phyloP scores from a whole-genome alignment of 192 early-diverging fungal species.

The Dissophora ornata region DNA sequence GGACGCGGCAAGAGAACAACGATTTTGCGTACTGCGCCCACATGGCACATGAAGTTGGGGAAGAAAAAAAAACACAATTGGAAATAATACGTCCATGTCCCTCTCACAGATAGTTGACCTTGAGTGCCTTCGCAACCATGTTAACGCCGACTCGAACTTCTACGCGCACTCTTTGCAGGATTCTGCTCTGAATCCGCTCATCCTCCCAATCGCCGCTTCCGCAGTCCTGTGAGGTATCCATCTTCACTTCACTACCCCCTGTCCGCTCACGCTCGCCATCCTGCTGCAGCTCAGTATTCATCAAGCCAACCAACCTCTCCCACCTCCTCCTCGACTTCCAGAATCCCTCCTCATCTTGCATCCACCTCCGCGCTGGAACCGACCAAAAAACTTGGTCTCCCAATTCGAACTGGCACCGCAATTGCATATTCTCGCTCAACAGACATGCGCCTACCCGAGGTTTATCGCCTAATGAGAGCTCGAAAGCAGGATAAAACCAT shows the following conservation, averaged over 20 bases:
- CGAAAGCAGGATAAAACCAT: slow-evolving; percentile 26
- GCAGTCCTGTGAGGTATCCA: no score
- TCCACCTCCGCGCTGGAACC: slow-evolving; percentile 18
- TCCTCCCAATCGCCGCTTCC: no score
- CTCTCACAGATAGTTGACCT: slow-evolving; percentile 13
- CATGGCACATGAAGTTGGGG: no score
- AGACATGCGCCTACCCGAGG: slow-evolving; percentile 4
- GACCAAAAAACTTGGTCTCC: slow-evolving; percentile 28
- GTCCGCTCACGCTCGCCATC: no score
- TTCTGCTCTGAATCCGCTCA: no score
- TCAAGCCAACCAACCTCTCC: neutral
- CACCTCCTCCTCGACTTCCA: slow-evolving; percentile 8
- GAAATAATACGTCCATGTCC: no score
- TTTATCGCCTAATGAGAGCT: slow-evolving; percentile 16
- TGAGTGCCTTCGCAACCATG: slow-evolving; percentile 23
- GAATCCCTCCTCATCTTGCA: slow-evolving; percentile 10
- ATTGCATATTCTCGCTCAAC: slow-evolving; percentile 1
- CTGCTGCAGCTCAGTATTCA: slow-evolving; percentile 4
- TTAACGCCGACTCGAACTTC: slow-evolving; percentile 12
- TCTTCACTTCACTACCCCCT: neutral
- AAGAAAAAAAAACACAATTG: no score
- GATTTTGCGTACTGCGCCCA: no score
- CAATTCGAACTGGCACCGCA: slow-evolving; percentile 14
- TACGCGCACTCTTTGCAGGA: slow-evolving; percentile 5
- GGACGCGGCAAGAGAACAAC: no score